These are phyloP conservation scores for Metschnikowia amazonensis DNA, from an alignment of 805 yeast species.

Conservation along the genomic window DNA sequence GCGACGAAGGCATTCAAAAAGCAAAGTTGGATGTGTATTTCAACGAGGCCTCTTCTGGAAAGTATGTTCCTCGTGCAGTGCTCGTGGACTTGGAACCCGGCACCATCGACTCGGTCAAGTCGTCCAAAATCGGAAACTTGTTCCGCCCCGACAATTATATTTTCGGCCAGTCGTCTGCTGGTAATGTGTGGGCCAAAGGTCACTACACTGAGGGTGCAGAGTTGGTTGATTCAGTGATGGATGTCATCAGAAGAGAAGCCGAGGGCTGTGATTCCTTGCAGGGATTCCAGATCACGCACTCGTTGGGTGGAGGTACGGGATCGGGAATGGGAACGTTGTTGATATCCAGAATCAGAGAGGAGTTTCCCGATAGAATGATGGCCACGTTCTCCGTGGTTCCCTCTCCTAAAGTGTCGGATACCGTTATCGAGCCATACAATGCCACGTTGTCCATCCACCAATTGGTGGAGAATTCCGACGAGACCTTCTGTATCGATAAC, in stretches of 20 bases:
- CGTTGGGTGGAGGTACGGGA: constrained; percentile 81
- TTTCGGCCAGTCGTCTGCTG: constrained; percentile 89
- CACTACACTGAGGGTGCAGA: constrained; percentile 97
- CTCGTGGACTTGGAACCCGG: constrained; percentile 93
- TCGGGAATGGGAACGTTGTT: constrained; percentile 94
- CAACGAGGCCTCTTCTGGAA: constrained; percentile 81
- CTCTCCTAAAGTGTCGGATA: constrained; percentile 85
- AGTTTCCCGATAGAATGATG: constrained; percentile 93
- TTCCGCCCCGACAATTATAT: constrained; percentile 92
- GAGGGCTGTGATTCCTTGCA: constrained; percentile 90
- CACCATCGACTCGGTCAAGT: constrained; percentile 79
- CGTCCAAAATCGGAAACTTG: constrained; percentile 76
- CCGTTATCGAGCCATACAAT: constrained; percentile 93
- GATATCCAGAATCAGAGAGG: constrained; percentile 83
- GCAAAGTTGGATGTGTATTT: constrained; percentile 75
- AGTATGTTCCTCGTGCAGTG: constrained; percentile 91
- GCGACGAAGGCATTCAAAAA: constrained; percentile 41
- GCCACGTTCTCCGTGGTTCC: constrained; percentile 93
- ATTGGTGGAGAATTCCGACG: constrained; percentile 85
- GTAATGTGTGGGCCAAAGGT: constrained; percentile 97
- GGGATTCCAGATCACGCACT: constrained; percentile 80
- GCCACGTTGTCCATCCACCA: constrained; percentile 90
- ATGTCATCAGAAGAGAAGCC: constrained; percentile 88
- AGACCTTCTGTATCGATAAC: constrained; percentile 92
- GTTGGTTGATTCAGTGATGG: constrained; percentile 84